Evolutionary conservation across 2,329 filamentous ascomycete genomes (phyloP).

Genomic region (Arachnopeziza araneosa): DNA sequence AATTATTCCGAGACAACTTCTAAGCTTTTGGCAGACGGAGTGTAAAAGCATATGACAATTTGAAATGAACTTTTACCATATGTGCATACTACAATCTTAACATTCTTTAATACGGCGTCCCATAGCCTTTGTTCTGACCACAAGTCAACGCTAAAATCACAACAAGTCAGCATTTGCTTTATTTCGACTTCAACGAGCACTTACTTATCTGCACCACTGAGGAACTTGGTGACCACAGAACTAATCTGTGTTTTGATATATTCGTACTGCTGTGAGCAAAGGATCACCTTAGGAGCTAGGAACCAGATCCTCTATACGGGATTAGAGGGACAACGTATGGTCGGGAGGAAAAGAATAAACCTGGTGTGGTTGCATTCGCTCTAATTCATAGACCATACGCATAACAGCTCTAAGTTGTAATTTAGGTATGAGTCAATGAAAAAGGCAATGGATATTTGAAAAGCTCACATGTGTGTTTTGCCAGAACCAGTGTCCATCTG

Average conservation of each 20-base stretch:
- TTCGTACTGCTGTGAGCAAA: constrained; percentile 61
- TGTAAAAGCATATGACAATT: too few relatives aligned
- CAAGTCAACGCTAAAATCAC: constrained; percentile 40
- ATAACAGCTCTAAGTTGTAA: constrained; percentile 17
- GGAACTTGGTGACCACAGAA: constrained; percentile 42
- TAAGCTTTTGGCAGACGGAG: too few relatives aligned
- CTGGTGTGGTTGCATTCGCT: constrained; percentile 15
- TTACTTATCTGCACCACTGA: constrained; percentile 49
- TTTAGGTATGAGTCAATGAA: neutral
- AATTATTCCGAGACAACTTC: too few relatives aligned
- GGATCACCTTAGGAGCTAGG: constrained; percentile 60
- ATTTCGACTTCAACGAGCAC: neutral
- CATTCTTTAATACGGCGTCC: constrained; percentile 50
- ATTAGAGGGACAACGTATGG: neutral
- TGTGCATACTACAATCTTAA: constrained; percentile 57
- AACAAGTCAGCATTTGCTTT: neutral
- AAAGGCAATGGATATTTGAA: neutral
- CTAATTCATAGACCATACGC: constrained; percentile 24
- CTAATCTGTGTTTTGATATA: constrained; percentile 57
- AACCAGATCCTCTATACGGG: constrained; percentile 60
- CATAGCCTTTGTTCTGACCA: constrained; percentile 57
- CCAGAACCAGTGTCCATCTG: constrained; percentile 78
- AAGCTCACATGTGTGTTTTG: constrained; percentile 67
- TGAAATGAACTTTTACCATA: constrained; percentile 32
- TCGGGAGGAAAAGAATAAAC: constrained; percentile 3